Evolutionary conservation across 2,329 filamentous ascomycete genomes (phyloP).

Genomic region (Sclerotinia sclerotiorum): DNA sequence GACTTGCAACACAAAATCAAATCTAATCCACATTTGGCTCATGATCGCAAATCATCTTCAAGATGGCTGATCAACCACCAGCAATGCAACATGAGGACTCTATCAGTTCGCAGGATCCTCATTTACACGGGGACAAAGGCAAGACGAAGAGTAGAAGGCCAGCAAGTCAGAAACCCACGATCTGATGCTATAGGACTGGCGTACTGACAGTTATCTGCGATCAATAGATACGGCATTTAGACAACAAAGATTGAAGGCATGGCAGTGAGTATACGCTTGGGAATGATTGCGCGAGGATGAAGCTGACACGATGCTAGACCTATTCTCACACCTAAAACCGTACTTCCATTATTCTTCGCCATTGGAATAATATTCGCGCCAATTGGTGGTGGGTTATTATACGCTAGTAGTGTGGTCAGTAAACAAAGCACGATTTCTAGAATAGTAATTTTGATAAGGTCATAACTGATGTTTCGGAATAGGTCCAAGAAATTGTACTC

Average conservation of each 20-base stretch:
- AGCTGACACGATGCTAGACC: conserved; percentile 57
- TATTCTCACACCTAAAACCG: conserved; percentile 92
- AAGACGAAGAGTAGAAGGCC: conserved; percentile 91
- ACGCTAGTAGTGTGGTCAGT: conserved; percentile 75
- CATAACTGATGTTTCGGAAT: conserved; percentile 9
- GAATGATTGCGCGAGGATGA: conserved; percentile 16
- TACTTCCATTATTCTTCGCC: conserved; percentile 85
- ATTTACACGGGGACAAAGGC: conserved; percentile 57
- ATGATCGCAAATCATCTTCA: conserved; percentile 34
- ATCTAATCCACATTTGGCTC: conserved; percentile 24
- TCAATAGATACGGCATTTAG: conserved; percentile 85
- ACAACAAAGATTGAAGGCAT: conserved; percentile 95
- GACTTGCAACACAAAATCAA: neutral
- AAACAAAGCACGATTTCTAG: neutral
- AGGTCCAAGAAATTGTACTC: conserved; percentile 74
- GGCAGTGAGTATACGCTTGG: conserved; percentile 68
- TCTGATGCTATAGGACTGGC: conserved; percentile 25
- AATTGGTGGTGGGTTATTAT: conserved; percentile 83
- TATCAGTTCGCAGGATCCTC: conserved; percentile 55
- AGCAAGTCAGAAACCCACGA: conserved; percentile 62
- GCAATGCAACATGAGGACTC: conserved; percentile 46
- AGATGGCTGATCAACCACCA: conserved; percentile 38
- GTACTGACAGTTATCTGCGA: conserved; percentile 29
- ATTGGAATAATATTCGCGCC: conserved; percentile 92
- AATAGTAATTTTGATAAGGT: neutral